Evolutionary conservation across 2,329 filamentous ascomycete genomes (phyloP), one percentile per base, ranked within the genome.

Genomic region (Laburnicola sp.): DNA sequence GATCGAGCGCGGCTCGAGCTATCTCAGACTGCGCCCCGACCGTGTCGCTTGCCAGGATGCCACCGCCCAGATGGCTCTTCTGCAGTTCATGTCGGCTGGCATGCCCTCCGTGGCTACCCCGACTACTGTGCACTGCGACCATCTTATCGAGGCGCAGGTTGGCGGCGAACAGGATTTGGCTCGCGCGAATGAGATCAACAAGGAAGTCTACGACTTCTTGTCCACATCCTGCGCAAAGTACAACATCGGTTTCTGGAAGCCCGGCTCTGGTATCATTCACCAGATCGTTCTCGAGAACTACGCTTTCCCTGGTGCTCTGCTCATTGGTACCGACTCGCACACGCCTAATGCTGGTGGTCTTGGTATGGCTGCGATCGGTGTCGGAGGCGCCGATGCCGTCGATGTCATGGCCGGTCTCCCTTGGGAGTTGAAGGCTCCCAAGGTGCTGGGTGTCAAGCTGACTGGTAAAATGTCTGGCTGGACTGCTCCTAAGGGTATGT

Each of bases 211-310:
- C 80, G 89, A 97, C 79, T 99, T 99, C 84, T 80, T 99, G 73
- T 85, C 91, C 56, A 86, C 87, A 58, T 89, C 93, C 62, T 97
- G 93, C 76, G 92, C 92, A 72, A 99, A 97, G 83, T 99, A 97
- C 84, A 93, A 97, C 84, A 97, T 97, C 76, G 94, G 94, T 82
- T 97, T 97, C 87, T 99, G 94, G 94, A 91, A 85, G 77, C 94
- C 94, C 61, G 94, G 94, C 67, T 97, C 93, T 74, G 94, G 94
- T 83, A 99, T 97, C 75, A 99, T 99, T 68, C 94, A 99, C 81
- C 94, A 97, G 82, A 97, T 97, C 72, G 79, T 97, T 59, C 85
- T 97, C 53, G 94, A 99, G 82, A 97, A 97, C 84, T 97, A 97
- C 76, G 92, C 92, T 75, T 97, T 97, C 87, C 94, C 94, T 61